Evolutionary conservation across 73 alveolate genomes (phyloP), one percentile per base, ranked within the genome.

Genomic region (Paramecium pentaurelia): DNA sequence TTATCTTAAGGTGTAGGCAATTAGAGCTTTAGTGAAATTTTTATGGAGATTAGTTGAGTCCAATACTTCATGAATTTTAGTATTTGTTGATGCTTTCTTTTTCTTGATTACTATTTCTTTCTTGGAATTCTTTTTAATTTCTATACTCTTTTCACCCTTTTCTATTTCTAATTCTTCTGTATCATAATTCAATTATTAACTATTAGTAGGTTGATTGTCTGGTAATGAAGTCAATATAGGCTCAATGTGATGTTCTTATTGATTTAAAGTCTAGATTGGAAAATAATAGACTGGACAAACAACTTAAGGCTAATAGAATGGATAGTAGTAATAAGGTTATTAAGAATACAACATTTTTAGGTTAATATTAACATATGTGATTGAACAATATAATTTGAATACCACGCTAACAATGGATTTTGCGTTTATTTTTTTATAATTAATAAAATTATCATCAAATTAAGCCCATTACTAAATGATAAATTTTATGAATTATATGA

Each of bases 11-110:
- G 73, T 27, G 30, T 45, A 80, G 14, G 71, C 47, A 10, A 80
- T 28, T 0, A 80, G 18, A 3, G 91, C 91, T 80, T 80, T 80
- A 0, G 91, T 11, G 49, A 42, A 45, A 49, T 80, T 80, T 80
- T 80, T 80, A 45, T 80, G 71, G 0, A 80, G 30, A 37, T 80
- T 80, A 6, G 91, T 80, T 18, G 91, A 47, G 7, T 80, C 75
- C 2, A 64, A 64, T 28, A 32, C 84, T 16, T 54, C 34, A 20
- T 54, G 20, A 18, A 54, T 7, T 18, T 54, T 54, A 25, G 32
- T 25, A 54, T 54, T 18, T 54, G 20, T 0, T 54, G 9, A n/a
- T n/a, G 3, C 70, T 54, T 54, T 54, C 4, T 54, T 75, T 30
- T 44, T 27, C 34, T 27, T 12, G 77, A n/a, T 54, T 54, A 54